Percentiles rank a stretch among this genome's conserved stretches.
These are phyloP conservation scores for Calocybe cyanea DNA, from an alignment of 768 basidiomycete species.

Conservation along the genomic window DNA sequence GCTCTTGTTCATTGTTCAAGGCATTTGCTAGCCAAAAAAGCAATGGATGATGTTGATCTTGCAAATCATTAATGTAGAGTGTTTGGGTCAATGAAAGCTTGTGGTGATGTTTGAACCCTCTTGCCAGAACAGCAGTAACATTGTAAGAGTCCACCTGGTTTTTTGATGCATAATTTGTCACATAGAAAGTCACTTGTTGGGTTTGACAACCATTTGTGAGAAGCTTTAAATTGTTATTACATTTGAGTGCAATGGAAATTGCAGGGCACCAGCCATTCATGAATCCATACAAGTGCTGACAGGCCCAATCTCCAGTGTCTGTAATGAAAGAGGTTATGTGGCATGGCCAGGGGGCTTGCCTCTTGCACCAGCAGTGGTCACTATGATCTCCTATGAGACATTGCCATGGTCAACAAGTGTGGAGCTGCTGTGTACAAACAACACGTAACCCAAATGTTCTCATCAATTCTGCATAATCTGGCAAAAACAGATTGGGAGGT, in stretches of 20 bases:
- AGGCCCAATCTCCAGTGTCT: slow-evolving; percentile 25
- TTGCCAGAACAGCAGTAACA: slow-evolving; percentile 32
- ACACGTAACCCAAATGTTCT: slow-evolving; percentile 17
- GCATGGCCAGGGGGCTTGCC: slow-evolving; percentile 29
- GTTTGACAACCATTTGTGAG: slow-evolving; percentile 31
- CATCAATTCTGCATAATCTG: slow-evolving; percentile 9
- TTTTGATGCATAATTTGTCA: slow-evolving; percentile 36
- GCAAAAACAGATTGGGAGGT: slow-evolving; percentile 26
- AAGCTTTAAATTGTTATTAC: slow-evolving; percentile 39
- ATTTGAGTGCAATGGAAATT: slow-evolving; percentile 16
- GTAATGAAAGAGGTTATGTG: slow-evolving; percentile 17
- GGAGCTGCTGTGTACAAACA: slow-evolving; percentile 26
- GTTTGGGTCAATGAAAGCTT: slow-evolving; percentile 10
- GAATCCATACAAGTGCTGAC: slow-evolving; percentile 14
- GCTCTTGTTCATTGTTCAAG: slow-evolving; percentile 30
- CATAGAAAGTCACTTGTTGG: slow-evolving; percentile 31
- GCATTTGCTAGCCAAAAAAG: slow-evolving; percentile 30
- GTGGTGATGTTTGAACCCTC: slow-evolving; percentile 23
- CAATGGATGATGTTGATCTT: too few species aligned
- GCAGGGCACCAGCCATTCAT: slow-evolving; percentile 27
- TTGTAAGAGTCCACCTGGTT: slow-evolving; percentile 33
- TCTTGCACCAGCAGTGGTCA: slow-evolving; percentile 28
- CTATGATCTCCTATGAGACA: slow-evolving; percentile 7
- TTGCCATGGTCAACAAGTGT: slow-evolving; percentile 29
- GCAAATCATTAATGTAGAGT: slow-evolving; percentile 18